Percentiles rank a stretch among this genome's conserved stretches.
phyloP scores from a whole-genome alignment of 805 yeast species.

The Sugiyamaella lignohabitans region DNA sequence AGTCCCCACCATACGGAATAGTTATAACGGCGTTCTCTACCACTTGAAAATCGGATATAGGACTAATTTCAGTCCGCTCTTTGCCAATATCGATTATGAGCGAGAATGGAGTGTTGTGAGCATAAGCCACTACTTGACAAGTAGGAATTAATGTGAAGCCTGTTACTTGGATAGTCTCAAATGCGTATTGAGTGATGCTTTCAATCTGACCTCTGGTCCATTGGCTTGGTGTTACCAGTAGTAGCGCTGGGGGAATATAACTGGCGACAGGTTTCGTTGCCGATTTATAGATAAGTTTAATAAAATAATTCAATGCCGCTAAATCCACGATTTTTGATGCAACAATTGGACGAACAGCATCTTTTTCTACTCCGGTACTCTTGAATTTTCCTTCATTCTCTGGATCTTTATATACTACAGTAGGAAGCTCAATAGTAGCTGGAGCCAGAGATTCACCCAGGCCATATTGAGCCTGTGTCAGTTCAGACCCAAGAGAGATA shows the following conservation, averaged over 20 bases:
- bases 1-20: constrained; percentile 54
- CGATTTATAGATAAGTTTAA: constrained; percentile 45
- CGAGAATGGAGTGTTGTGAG: constrained; percentile 56
- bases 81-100: constrained; percentile 77
- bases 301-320: constrained; percentile 60
- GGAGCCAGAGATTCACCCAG: constrained; percentile 65
- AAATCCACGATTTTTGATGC: constrained; percentile 60
- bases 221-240: constrained; percentile 55
- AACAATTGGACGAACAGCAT: constrained; percentile 55
- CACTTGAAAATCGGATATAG: constrained; percentile 68
- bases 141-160: constrained; percentile 66
- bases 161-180: constrained; percentile 65
- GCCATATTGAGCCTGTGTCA: constrained; percentile 75
- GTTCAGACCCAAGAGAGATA: constrained; percentile 71
- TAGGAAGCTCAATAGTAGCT: constrained; percentile 72
- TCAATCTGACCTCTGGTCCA: constrained; percentile 72
- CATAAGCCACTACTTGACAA: constrained; percentile 64
- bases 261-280: constrained; percentile 21
- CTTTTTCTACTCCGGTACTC: constrained; percentile 36
- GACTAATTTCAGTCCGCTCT: constrained; percentile 67
- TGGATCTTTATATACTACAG: constrained; percentile 51
- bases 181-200: constrained; percentile 61
- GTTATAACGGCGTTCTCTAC: constrained; percentile 48
- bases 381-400: constrained; percentile 30
- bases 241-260: constrained; percentile 51